Evolutionary conservation across 2,329 filamentous ascomycete species (phyloP), one percentile per base, ranked within the genome.

Genomic region (Beauveria sp.): DNA sequence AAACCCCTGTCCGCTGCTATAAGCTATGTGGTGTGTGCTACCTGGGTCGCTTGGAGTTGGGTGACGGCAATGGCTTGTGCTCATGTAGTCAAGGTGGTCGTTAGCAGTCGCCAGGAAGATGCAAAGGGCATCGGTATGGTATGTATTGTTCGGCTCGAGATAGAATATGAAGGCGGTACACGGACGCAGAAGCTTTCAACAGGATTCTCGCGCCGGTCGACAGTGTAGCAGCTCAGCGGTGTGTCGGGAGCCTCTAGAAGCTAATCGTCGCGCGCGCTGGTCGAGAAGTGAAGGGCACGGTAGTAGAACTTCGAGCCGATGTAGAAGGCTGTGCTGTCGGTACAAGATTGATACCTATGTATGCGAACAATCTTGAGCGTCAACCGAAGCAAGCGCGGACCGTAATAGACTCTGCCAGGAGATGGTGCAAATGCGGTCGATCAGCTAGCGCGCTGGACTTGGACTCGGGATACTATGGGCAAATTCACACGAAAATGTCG

Each of bases 1-100:
- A 57, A 56, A 43, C 59, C 58, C 59, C 46, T 42, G 59, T 61
- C 5, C 52, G 24, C 14, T 56, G 52, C 52, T 52, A 24, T 28
- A 24, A n/a, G 42, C 16, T 14, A 50, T 34, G 46, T 51, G 16
- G 56, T 58, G 56, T 58, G 56, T 58, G 42, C 28, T 45, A 58
- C 46, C 47, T 58, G 2, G 34, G 46, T 30, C 34, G 38, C 46
- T 58, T 58, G 47, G 47, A 51, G 38, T 24, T 43, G 9, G 34
- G 43, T 58, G 56, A 58, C 34, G 24, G 18, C 24, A 22, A 43
- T 30, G 22, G 40, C 20, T 43, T 20, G 18, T 24, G 43, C 16
- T 45, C 16, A 22, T 50, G 20, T 16, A 28, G 24, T 26, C 43
- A 8, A 16, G 53, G 42, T 45, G 20, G 14, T 49, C 49, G 9